Evolutionary conservation across 345 rosid species (phyloP).

Genomic region (Eucalyptus melliodora): DNA sequence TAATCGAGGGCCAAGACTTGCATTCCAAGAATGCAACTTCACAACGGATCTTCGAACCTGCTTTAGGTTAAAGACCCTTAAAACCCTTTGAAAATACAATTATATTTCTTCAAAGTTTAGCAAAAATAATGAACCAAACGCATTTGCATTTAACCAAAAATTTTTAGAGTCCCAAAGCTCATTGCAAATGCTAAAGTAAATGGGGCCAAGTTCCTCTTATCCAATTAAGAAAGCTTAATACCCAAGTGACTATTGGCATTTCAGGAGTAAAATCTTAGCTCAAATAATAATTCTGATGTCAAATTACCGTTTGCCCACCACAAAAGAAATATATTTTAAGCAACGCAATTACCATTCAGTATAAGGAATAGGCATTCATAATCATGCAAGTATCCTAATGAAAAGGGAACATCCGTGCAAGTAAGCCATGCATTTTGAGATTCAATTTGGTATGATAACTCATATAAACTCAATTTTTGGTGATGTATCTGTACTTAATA

Average conservation of each 20-base stretch:
- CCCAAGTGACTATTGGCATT: neutral
- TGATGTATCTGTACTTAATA: neutral
- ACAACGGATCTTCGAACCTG: accelerated
- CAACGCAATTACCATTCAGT: neutral
- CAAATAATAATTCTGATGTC: neutral
- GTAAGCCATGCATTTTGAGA: neutral
- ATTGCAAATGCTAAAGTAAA: accelerated
- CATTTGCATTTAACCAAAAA: accelerated
- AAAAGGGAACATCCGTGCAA: neutral
- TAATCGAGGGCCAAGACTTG: too few relatives aligned
- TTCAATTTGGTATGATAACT: neutral
- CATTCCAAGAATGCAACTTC: accelerated
- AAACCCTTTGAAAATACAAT: too few relatives aligned
- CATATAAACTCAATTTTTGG: neutral
- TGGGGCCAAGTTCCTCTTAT: accelerated
- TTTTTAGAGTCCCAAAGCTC: accelerated
- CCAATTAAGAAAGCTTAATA: neutral
- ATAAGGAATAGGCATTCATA: neutral
- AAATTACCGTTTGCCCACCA: neutral
- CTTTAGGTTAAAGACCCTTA: accelerated
- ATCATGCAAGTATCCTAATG: neutral
- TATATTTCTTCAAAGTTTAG: accelerated
- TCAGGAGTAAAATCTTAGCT: neutral
- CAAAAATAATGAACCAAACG: accelerated
- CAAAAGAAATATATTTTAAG: neutral